phyloP scores from a whole-genome alignment of 305 asterid genomes.

The Stenogyne calaminthoides region DNA sequence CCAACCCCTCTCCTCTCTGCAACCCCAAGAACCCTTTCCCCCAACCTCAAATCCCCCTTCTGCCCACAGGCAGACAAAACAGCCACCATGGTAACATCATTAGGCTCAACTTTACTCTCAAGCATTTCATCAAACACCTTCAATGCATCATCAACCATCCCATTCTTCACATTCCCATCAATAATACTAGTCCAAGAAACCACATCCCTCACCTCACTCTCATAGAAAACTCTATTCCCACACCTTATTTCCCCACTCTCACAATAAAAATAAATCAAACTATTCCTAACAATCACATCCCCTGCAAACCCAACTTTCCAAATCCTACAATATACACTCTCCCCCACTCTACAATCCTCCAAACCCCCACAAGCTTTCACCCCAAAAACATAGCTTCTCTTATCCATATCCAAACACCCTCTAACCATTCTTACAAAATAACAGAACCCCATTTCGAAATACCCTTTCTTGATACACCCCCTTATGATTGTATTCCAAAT shows the following conservation, averaged over 20 bases:
- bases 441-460: slow-evolving; percentile 43
- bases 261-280: slow-evolving; percentile 63
- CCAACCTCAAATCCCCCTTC: slow-evolving; percentile 55
- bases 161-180: slow-evolving; percentile 55
- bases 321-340: slow-evolving; percentile 53
- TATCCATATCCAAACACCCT: slow-evolving; percentile 45
- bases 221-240: slow-evolving; percentile 51
- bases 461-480: slow-evolving; percentile 47
- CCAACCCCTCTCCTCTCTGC: slow-evolving; percentile 36
- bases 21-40: slow-evolving; percentile 42
- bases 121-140: slow-evolving; percentile 58
- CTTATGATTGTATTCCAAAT: slow-evolving; percentile 74
- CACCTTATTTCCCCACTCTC: slow-evolving; percentile 39
- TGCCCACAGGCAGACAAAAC: slow-evolving; percentile 63
- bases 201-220: slow-evolving; percentile 57
- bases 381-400: slow-evolving; percentile 44
- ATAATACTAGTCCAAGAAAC: slow-evolving; percentile 78
- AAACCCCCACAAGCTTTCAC: slow-evolving; percentile 52
- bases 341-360: slow-evolving; percentile 43
- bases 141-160: slow-evolving; percentile 60
- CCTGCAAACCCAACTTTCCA: slow-evolving; percentile 57
- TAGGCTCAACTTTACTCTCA: slow-evolving; percentile 51
- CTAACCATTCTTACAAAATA: slow-evolving; percentile 51
- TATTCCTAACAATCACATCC: slow-evolving; percentile 61
- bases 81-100: slow-evolving; percentile 65